These are phyloP conservation scores for Trichoderma asperelloides DNA, from an alignment of 495 filamentous ascomycete genomes.

Conservation along the genomic window DNA sequence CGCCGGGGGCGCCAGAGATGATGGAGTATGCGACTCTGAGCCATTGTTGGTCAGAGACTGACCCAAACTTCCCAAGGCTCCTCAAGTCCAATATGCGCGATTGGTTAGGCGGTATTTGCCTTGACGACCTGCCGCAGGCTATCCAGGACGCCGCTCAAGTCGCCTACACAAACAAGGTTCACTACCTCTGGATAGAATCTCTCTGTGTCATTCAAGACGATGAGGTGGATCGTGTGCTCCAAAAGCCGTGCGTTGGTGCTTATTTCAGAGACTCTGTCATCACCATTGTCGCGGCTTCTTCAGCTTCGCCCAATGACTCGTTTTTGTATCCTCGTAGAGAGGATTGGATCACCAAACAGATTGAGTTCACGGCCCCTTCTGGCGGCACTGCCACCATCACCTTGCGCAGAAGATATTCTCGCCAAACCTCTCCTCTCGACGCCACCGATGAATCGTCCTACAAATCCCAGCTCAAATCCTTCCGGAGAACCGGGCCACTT, in stretches of 20 bases:
- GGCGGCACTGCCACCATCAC: neutral
- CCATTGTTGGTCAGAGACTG: neutral
- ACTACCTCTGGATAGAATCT: neutral
- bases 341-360: neutral
- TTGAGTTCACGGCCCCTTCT: neutral
- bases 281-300: neutral
- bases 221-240: neutral
- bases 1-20: neutral
- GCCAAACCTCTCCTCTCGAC: neutral
- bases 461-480: neutral
- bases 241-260: neutral
- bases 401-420: neutral
- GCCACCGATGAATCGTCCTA: neutral
- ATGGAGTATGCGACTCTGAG: neutral
- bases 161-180: neutral
- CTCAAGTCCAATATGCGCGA: neutral
- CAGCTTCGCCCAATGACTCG: neutral
- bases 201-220: neutral
- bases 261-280: neutral
- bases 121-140: neutral
- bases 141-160: neutral
- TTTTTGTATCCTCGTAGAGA: neutral
- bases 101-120: neutral
- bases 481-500: neutral
- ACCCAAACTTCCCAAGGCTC: neutral